Evolutionary conservation across 2,329 filamentous ascomycete species (phyloP).

Genomic region (Diplodia corticola): DNA sequence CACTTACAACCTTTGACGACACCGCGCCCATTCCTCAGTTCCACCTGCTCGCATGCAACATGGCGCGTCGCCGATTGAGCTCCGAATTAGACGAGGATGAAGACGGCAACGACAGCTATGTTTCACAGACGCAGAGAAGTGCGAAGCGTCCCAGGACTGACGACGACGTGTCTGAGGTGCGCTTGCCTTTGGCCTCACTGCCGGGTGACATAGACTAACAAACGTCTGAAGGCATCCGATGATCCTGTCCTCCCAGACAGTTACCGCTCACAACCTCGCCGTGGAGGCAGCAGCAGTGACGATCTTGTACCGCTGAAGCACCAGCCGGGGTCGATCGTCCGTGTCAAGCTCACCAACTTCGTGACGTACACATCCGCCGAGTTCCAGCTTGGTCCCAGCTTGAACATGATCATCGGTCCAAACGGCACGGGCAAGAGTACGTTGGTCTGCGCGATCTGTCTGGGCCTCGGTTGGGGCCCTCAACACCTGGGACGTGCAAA

Average conservation of each 20-base stretch:
- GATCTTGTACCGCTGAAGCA: slow-evolving; percentile 27
- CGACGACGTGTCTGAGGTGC: slow-evolving; percentile 12
- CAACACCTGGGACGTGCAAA: slow-evolving; percentile 81
- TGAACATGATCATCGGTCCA: slow-evolving; percentile 99
- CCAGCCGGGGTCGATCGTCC: slow-evolving; percentile 80
- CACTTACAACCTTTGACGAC: neutral
- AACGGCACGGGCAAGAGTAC: slow-evolving; percentile 98
- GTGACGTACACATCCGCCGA: slow-evolving; percentile 93
- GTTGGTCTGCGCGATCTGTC: slow-evolving; percentile 91
- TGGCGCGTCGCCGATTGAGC: slow-evolving; percentile 13
- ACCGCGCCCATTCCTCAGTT: neutral
- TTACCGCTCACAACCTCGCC: slow-evolving; percentile 22
- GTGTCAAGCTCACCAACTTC: slow-evolving; percentile 84
- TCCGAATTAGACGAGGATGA: slow-evolving; percentile 16
- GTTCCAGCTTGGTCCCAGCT: slow-evolving; percentile 83
- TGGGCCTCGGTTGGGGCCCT: slow-evolving; percentile 83
- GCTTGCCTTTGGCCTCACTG: neutral
- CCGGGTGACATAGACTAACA: neutral
- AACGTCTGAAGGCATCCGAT: neutral
- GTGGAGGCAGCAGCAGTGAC: slow-evolving; percentile 21
- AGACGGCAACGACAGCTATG: slow-evolving; percentile 3
- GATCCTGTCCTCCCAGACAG: slow-evolving; percentile 21
- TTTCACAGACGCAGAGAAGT: neutral
- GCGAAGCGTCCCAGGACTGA: slow-evolving; percentile 11
- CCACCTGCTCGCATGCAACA: neutral